phyloP scores from a whole-genome alignment of 2,329 filamentous ascomycete genomes.

The Stagonosporopsis vannaccii region DNA sequence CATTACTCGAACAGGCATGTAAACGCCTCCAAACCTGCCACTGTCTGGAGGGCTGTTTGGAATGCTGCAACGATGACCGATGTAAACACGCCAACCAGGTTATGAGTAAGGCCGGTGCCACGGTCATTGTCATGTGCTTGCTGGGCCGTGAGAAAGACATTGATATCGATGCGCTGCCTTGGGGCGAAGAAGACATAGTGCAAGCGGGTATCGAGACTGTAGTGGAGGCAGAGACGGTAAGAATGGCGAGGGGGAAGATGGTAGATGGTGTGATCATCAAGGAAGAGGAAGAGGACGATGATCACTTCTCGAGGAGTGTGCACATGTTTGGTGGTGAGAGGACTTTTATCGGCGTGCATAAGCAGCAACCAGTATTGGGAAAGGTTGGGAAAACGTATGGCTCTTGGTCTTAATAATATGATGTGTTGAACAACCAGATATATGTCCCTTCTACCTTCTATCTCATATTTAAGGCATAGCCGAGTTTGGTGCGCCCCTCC shows the following conservation, averaged over 20 bases:
- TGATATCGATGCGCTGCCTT: slow-evolving; percentile 83
- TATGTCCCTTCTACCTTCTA: not conserved
- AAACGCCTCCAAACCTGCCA: slow-evolving; percentile 76
- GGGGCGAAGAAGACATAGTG: slow-evolving; percentile 75
- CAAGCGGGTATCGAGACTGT: slow-evolving; percentile 84
- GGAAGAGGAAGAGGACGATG: slow-evolving; percentile 44
- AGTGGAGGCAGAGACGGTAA: slow-evolving; percentile 73
- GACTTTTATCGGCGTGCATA: slow-evolving; percentile 46
- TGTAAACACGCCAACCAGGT: slow-evolving; percentile 90
- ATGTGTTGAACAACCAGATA: not conserved
- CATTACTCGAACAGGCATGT: slow-evolving; percentile 77
- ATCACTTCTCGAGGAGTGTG: slow-evolving; percentile 44
- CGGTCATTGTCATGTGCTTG: slow-evolving; percentile 79
- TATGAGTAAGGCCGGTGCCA: slow-evolving; percentile 89
- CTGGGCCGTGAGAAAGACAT: slow-evolving; percentile 77
- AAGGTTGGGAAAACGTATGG: slow-evolving; percentile 5
- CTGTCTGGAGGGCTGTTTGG: slow-evolving; percentile 82
- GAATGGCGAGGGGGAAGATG: slow-evolving; percentile 50
- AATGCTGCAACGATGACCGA: slow-evolving; percentile 85
- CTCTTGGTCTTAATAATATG: not conserved
- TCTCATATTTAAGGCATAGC: not conserved
- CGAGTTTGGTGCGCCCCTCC: slow-evolving; percentile 2
- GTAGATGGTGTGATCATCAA: slow-evolving; percentile 54
- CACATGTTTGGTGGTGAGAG: slow-evolving; percentile 44
- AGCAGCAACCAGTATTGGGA: slow-evolving; percentile 11